Evolutionary conservation across 78 protist species (phyloP).

Genomic region (Goniomonas avonlea): DNA sequence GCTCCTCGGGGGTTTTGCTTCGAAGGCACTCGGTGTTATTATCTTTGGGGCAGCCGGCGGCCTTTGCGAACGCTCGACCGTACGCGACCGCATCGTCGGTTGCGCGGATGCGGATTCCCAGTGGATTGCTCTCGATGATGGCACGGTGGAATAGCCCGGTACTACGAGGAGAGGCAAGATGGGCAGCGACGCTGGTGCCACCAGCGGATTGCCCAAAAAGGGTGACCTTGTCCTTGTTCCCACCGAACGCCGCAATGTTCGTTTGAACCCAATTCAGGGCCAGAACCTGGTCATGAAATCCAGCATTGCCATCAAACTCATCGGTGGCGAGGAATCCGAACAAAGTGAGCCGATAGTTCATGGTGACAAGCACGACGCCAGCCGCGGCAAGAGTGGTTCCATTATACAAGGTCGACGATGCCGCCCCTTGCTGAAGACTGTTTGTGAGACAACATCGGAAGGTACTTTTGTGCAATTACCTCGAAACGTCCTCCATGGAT

Average conservation of each 20-base stretch:
- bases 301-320: slow-evolving; percentile 11
- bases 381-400: neutral
- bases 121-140: slow-evolving; percentile 34
- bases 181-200: slow-evolving; percentile 16
- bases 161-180: neutral
- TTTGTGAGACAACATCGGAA: too few species aligned
- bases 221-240: slow-evolving; percentile 32
- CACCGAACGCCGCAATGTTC: slow-evolving; percentile 34
- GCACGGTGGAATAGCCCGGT: slow-evolving; percentile 29
- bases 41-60: too few species aligned
- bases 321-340: slow-evolving; percentile 6
- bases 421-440: neutral
- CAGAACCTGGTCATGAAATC: slow-evolving; percentile 23
- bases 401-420: neutral
- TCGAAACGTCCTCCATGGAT: slow-evolving; percentile 17
- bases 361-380: slow-evolving; percentile 28
- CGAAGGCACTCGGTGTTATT: too few species aligned
- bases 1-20: too few species aligned
- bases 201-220: slow-evolving; percentile 39
- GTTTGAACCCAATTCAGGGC: slow-evolving; percentile 19
- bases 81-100: too few species aligned
- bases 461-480: too few species aligned
- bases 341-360: slow-evolving; percentile 33
- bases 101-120: too few species aligned
- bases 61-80: too few species aligned